Evolutionary conservation across 805 yeast species (phyloP), one percentile per base, ranked within the genome.

Genomic region (Blastobotrys robertii): DNA sequence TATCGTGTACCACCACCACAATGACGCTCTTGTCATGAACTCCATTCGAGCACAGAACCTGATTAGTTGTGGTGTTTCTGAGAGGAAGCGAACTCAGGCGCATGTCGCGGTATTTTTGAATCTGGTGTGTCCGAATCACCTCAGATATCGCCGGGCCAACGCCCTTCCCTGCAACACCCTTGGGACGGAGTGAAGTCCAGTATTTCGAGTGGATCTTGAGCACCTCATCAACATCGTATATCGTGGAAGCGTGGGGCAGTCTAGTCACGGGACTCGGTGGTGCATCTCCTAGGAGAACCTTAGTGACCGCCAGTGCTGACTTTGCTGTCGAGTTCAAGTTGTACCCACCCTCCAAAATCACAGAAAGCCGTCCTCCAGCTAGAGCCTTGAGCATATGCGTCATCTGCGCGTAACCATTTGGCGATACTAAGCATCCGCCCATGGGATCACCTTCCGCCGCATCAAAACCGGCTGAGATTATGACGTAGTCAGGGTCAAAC

Each of bases 371-470:
- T 2, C 98, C 98, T 53, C 74, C 75, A 2, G 97, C 96, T 36
- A 92, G 65, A 33, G 85, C 77, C 63, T 88, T 88, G 50, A 92
- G 68, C 79, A 80, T 72, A 57, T 87, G 94, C 3, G 97, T 84
- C 96, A 92, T 87, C 50, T 87, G 88, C 7, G 95, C 97, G 60
- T 92, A 92, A 10, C 96, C 95, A 32, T 87, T 82, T 1, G 98
- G 98, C 0, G 95, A 74, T 1, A 92, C 94, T 59, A 85, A 94
- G 61, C 97, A 92, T 38, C 90, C 95, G 8, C 98, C 99, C 49
- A 92, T 84, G 45, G 86, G 81, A 63, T 92, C 99, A 46, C 97
- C 97, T 55, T 85, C 95, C 1, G 99, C 99, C 14, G 98, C 98
- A 65, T 92, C 99, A 55, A 92, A 92, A 0, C 99, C 99, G 0